Percentiles rank a stretch among this genome's conserved stretches.
phyloP scores from a whole-genome alignment of 2,329 filamentous ascomycete genomes.

The Diaporthe sp. region DNA sequence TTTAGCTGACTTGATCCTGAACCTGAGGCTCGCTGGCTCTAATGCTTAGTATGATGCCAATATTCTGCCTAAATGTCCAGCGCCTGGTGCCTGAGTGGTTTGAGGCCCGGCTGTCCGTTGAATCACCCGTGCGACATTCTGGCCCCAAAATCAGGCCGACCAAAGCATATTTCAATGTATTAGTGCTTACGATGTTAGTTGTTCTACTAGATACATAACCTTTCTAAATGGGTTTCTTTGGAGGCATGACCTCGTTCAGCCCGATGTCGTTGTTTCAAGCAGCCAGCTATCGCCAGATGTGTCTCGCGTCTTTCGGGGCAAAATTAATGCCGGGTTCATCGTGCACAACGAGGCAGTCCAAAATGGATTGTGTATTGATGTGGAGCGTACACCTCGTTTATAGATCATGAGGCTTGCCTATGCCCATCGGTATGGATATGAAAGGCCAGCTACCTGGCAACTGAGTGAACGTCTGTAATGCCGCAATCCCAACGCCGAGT shows the following conservation, averaged over 20 bases:
- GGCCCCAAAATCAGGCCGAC: neutral
- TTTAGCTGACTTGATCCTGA: neutral
- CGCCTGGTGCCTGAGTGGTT: neutral
- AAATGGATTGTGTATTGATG: neutral
- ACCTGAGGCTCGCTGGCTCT: neutral
- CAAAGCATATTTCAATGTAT: neutral
- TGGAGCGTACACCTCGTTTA: neutral
- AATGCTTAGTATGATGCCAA: too few relatives aligned
- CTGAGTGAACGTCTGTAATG: constrained; percentile 28
- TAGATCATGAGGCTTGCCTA: neutral
- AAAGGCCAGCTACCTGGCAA: constrained; percentile 8
- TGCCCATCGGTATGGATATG: constrained; percentile 4
- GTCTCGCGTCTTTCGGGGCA: neutral
- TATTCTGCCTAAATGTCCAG: neutral
- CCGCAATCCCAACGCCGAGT: constrained; percentile 23
- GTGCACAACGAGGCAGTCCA: neutral
- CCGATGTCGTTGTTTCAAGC: neutral
- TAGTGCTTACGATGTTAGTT: neutral
- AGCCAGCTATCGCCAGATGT: neutral
- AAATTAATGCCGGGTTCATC: too few relatives aligned
- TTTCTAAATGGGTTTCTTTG: neutral
- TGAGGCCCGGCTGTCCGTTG: too few relatives aligned
- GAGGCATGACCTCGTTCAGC: neutral
- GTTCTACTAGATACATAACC: neutral
- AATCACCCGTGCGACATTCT: too few relatives aligned